Percentiles rank a stretch among this genome's conserved stretches.
Evolutionary conservation across 2,329 filamentous ascomycete species (phyloP).

Genomic region (Coleophoma crateriformis): DNA sequence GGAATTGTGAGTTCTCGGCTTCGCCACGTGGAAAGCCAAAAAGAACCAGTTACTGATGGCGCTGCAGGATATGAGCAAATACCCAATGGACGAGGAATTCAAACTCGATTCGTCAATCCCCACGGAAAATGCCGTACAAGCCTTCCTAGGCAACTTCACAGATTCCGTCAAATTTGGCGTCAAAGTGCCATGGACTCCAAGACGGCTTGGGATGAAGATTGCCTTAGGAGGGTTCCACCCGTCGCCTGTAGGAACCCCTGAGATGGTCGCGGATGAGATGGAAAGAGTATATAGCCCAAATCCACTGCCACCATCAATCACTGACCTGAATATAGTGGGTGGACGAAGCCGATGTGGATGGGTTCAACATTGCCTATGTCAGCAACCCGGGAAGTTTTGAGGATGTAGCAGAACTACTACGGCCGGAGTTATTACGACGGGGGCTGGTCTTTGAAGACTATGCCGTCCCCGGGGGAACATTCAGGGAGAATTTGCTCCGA

Average conservation of each 20-base stretch:
- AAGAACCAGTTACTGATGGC: too few relatives aligned
- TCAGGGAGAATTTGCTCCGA: constrained; percentile 31
- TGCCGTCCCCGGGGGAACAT: constrained; percentile 48
- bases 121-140: constrained; percentile 28
- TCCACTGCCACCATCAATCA: neutral
- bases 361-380: constrained; percentile 61
- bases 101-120: neutral
- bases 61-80: constrained; percentile 42
- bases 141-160: constrained; percentile 28
- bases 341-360: constrained; percentile 62
- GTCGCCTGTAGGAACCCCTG: constrained; percentile 36
- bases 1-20: constrained; percentile 35
- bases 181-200: constrained; percentile 42
- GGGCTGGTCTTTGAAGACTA: constrained; percentile 46
- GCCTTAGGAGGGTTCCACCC: constrained; percentile 60
- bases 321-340: constrained; percentile 44
- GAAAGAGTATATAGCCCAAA: constrained; percentile 29
- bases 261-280: constrained; percentile 60
- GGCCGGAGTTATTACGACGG: constrained; percentile 55
- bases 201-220: constrained; percentile 62
- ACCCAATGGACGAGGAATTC: constrained; percentile 56
- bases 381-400: constrained; percentile 52
- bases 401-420: constrained; percentile 57
- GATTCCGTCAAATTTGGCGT: constrained; percentile 42
- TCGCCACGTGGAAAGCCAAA: too few relatives aligned